Evolutionary conservation across 2,329 filamentous ascomycete species (phyloP), one percentile per base, ranked within the genome.

Genomic region (Lecanicillium sp.): DNA sequence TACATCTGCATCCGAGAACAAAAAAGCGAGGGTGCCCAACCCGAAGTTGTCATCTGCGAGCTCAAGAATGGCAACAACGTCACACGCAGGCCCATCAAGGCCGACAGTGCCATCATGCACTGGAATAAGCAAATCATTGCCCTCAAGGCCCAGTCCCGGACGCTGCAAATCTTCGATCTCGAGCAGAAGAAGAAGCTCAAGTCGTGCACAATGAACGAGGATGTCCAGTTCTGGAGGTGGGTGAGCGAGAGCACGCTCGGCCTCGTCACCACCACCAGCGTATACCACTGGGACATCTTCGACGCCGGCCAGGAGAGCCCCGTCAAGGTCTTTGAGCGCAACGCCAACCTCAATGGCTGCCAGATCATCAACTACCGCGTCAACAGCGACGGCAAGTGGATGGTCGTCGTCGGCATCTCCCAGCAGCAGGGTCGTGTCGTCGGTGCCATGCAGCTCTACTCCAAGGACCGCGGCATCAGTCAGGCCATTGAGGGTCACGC

Each of bases 321-420:
- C 2, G 80, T 88, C 56, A 95, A 98, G 77, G 75, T 95, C 60
- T 98, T 97, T 65, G 91, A 97, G 66, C 86, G 93, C 61, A 93
- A 96, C 63, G 78, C 85, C 57, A 96, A 95, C 65, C 80, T 98
- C 49, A 80, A 78, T 59, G 86, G 86, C 56, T 94, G 89, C 70
- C 93, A 98, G 81, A 98, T 98, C 69, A 98, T 98, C 80, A 98
- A 97, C 74, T 98, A 98, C 73, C 89, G 91, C 58, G 87, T 94
- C 59, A 96, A 91, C 68, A 82, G 84, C 55, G 91, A 98, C 56
- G 89, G 90, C 66, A 95, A 95, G 71, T 98, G 93, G 93, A 95
- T 95, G 84, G 90, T 94, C 24, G 84, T 96, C 49, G 90, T 98
- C 50, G 93, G 93, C 61, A 98, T 98, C 60, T 90, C 90, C 51